phyloP scores from a whole-genome alignment of 306 rosid species.

The Hippophae rhamnoides region DNA sequence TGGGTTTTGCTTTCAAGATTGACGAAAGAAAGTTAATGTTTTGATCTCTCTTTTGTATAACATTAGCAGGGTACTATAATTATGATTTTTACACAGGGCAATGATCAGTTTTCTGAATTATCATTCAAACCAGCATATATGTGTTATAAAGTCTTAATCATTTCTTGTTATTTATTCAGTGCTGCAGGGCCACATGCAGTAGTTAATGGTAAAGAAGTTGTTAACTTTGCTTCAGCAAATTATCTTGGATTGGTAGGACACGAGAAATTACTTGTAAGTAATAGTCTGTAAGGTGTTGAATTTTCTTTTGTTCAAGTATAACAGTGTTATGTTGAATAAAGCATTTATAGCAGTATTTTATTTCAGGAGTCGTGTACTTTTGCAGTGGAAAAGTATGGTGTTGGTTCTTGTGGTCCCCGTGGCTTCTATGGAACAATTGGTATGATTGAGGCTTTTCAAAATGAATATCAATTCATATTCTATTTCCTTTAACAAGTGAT shows the following conservation, averaged over 20 bases:
- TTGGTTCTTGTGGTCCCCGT: constrained; percentile 99
- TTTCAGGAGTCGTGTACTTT: constrained; percentile 78
- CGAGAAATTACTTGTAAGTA: constrained; percentile 68
- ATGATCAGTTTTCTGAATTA: no score
- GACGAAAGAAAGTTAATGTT: no score
- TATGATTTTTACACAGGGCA: no score
- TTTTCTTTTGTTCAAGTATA: background rate
- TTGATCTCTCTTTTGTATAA: no score
- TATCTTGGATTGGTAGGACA: constrained; percentile 92
- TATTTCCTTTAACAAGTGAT: background rate
- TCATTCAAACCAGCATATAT: no score
- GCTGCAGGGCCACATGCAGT: constrained; percentile 86
- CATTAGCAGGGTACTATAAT: no score
- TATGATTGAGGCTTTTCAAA: constrained; percentile 23
- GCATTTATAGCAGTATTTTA: constrained; percentile 22
- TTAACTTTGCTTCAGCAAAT: constrained; percentile 93
- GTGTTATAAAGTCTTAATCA: constrained; percentile 5
- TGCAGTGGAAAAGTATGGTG: constrained; percentile 95
- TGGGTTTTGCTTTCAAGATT: no score
- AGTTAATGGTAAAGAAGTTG: constrained; percentile 79
- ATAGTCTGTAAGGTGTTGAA: background rate
- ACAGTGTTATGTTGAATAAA: constrained; percentile 3
- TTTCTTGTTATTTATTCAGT: constrained; percentile 42
- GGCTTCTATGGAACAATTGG: constrained; percentile 97
- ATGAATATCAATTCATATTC: constrained; percentile 4